A percentile compares a stretch with the other conserved stretches of the same genome.
phyloP scores from a whole-genome alignment of 345 rosid genomes.

The Carallia pectinifolia region DNA sequence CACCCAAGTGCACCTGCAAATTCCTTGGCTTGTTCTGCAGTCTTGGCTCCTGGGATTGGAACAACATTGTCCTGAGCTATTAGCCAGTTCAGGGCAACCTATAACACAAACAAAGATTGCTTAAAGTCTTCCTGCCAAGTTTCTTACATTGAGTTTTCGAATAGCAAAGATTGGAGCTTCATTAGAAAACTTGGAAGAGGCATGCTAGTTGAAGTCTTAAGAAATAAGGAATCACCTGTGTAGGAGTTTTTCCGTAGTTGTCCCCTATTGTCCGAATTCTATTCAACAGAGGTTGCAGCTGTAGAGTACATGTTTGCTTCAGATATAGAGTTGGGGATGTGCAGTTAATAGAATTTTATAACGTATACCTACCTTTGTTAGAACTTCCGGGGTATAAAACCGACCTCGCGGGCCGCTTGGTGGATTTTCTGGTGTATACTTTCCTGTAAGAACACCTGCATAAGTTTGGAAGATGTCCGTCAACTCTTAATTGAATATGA shows the following conservation, averaged over 20 bases:
- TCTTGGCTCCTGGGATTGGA: constrained; percentile 97
- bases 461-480: background rate
- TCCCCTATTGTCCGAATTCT: constrained; percentile 71
- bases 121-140: background rate
- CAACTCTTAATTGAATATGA: background rate
- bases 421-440: constrained; percentile 82
- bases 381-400: constrained; percentile 73
- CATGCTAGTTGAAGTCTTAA: background rate
- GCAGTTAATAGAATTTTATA: background rate
- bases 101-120: constrained; percentile 7
- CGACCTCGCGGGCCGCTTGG: constrained; percentile 81
- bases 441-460: constrained; percentile 89
- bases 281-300: constrained; percentile 81
- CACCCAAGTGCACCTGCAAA: constrained; percentile 86
- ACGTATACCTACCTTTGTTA: constrained; percentile 48
- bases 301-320: constrained; percentile 26
- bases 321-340: constrained; percentile 16
- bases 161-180: background rate
- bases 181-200: background rate
- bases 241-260: constrained; percentile 57
- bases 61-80: constrained; percentile 83
- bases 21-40: constrained; percentile 71
- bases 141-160: background rate
- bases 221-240: constrained; percentile 56
- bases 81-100: constrained; percentile 94